These are phyloP conservation scores for Pelargonium fulgidum DNA, from an alignment of 441 rosid genomes.

Conservation along the genomic window DNA sequence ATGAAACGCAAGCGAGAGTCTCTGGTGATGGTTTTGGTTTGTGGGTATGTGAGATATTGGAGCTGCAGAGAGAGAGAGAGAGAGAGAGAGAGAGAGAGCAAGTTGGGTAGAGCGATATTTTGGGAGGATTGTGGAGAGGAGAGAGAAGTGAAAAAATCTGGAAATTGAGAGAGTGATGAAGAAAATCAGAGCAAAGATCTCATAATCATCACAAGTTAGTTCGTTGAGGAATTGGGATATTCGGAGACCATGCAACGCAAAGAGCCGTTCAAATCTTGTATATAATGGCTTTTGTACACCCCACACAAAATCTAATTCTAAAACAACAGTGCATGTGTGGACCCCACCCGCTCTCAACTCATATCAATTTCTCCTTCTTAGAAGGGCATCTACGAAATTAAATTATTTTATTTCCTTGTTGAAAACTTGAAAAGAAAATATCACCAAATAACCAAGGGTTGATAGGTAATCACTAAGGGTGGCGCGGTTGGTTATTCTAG, in stretches of 20 bases:
- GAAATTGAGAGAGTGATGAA: neutral
- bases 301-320: neutral
- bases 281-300: neutral
- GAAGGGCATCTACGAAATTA: no score
- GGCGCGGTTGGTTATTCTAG: no score
- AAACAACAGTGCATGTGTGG: neutral
- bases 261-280: no score
- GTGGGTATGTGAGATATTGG: neutral
- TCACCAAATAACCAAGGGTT: no score
- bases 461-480: no score
- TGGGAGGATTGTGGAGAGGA: conserved; percentile 13
- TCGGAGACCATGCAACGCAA: no score
- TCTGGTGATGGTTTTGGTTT: neutral
- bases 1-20: neutral
- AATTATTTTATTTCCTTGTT: no score
- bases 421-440: no score
- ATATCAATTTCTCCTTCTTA: neutral
- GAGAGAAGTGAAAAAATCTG: neutral
- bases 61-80: conserved; percentile 17
- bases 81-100: conserved; percentile 26
- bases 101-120: conserved; percentile 35
- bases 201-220: no score
- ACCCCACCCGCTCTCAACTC: neutral
- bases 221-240: no score
- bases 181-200: conserved; percentile 1